phyloP scores from a whole-genome alignment of 306 rosid genomes.

The Astragalus glycyphyllos region DNA sequence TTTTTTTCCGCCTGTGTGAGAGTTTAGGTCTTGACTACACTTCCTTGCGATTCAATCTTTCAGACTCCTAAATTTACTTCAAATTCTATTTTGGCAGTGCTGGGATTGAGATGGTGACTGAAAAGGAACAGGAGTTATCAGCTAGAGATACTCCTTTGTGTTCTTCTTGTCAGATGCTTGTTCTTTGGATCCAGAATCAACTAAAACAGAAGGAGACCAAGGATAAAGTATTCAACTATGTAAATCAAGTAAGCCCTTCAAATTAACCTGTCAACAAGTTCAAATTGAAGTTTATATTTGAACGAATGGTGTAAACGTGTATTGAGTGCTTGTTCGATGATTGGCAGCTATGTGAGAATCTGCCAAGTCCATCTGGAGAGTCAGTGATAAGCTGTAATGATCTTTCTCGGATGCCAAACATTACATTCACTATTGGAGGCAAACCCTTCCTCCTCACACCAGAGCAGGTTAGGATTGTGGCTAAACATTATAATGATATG shows the following conservation, averaged over 20 bases:
- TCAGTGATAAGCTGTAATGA: conserved; percentile 63
- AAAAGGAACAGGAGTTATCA: conserved; percentile 48
- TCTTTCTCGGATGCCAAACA: conserved; percentile 68
- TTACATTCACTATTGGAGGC: conserved; percentile 70
- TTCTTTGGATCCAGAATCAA: conserved; percentile 79
- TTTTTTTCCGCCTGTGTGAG: conserved; percentile 5
- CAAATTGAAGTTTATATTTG: background rate
- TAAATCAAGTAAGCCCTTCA: conserved; percentile 59
- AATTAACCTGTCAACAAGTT: conserved; percentile 30
- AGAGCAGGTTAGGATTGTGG: conserved; percentile 63
- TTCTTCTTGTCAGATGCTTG: conserved; percentile 79
- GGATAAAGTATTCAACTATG: conserved; percentile 69
- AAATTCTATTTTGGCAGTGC: conserved; percentile 46
- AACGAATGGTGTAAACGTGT: conserved; percentile 10
- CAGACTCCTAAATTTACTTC: conserved; percentile 26
- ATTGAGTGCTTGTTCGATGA: conserved; percentile 33
- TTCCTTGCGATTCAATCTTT: background rate
- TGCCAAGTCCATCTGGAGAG: conserved; percentile 83
- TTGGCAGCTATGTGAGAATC: conserved; percentile 73
- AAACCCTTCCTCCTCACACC: conserved; percentile 71
- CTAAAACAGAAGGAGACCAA: conserved; percentile 64
- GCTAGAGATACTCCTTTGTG: conserved; percentile 60
- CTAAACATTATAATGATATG: too few relatives aligned
- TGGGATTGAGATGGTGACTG: conserved; percentile 71
- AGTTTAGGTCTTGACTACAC: conserved; percentile 26